A percentile compares a stretch with the other conserved stretches of the same genome.
phyloP scores from a whole-genome alignment of 768 basidiomycete genomes.

The Tephrocybe rancida region DNA sequence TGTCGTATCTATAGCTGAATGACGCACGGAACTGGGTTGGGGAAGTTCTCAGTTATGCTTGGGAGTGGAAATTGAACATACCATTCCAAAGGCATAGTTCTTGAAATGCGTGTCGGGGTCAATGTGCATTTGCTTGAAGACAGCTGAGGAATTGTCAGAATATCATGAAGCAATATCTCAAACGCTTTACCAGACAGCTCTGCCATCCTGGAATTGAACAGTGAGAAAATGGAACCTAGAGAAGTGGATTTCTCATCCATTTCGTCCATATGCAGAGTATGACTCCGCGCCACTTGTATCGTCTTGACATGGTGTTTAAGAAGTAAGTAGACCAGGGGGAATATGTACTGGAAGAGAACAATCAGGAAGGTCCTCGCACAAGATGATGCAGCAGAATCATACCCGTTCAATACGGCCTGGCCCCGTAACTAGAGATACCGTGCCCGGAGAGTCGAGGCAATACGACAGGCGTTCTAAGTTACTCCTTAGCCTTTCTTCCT shows the following conservation, averaged over 20 bases:
- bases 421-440: neutral
- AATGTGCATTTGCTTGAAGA: neutral
- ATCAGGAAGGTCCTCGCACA: neutral
- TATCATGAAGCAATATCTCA: too few species aligned
- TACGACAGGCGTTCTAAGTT: neutral
- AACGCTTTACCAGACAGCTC: neutral
- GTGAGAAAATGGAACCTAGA: neutral
- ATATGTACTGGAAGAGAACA: neutral
- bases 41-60: neutral
- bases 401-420: slow-evolving; percentile 3
- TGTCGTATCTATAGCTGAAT: neutral
- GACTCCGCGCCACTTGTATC: neutral
- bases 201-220: neutral
- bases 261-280: neutral
- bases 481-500: neutral
- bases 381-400: neutral
- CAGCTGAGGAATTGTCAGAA: neutral
- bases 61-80: neutral
- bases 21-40: neutral
- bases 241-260: neutral
- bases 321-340: neutral
- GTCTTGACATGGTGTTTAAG: neutral
- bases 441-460: neutral
- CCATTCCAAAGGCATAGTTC: slow-evolving; percentile 3
- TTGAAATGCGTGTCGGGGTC: neutral